Evolutionary conservation across 2,329 filamentous ascomycete genomes (phyloP).

Genomic region (Xylaria sp.): DNA sequence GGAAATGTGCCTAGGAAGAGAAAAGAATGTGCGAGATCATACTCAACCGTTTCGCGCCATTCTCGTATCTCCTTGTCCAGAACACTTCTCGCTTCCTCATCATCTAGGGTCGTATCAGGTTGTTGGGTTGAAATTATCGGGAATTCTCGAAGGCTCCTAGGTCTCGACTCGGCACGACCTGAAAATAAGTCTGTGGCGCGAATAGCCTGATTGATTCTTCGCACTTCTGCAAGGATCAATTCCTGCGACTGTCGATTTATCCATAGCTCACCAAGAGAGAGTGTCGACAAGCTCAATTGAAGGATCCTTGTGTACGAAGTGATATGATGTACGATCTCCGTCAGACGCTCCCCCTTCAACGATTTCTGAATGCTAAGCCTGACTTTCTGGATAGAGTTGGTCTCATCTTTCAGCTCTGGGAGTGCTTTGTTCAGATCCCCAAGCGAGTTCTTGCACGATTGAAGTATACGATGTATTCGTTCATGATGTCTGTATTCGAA

Average conservation of each 20-base stretch:
- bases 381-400: constrained; percentile 37
- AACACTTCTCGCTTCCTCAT: constrained; percentile 31
- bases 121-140: constrained; percentile 2
- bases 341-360: constrained; percentile 42
- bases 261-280: constrained; percentile 45
- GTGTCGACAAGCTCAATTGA: constrained; percentile 45
- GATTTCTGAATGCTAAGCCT: constrained; percentile 38
- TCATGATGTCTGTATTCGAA: constrained; percentile 46
- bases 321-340: constrained; percentile 43
- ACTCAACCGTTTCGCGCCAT: constrained; percentile 46
- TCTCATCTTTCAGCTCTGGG: constrained; percentile 40
- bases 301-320: constrained; percentile 45
- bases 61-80: constrained; percentile 43
- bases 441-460: constrained; percentile 42
- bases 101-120: constrained; percentile 9
- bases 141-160: neutral
- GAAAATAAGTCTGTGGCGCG: constrained; percentile 38
- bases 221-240: constrained; percentile 44
- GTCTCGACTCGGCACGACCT: constrained; percentile 15
- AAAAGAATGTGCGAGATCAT: neutral
- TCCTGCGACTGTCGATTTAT: constrained; percentile 45
- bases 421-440: constrained; percentile 39
- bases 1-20: neutral
- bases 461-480: constrained; percentile 42
- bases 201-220: constrained; percentile 43